These are phyloP conservation scores for Pichia sp. DNA, from an alignment of 1,139 yeast species.

Conservation along the genomic window DNA sequence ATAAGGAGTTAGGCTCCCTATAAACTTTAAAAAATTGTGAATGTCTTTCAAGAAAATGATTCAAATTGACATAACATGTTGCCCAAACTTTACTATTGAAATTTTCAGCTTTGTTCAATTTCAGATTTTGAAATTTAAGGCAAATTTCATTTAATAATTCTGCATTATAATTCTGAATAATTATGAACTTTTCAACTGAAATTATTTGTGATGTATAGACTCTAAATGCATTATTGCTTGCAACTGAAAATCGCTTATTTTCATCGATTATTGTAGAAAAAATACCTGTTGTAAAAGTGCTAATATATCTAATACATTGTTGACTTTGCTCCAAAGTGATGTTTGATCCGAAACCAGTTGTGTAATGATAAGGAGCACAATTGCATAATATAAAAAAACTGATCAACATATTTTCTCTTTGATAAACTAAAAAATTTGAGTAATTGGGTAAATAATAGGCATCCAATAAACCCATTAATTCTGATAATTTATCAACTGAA, in stretches of 20 bases:
- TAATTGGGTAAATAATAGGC: slow-evolving; percentile 7
- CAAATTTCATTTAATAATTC: slow-evolving; percentile 2
- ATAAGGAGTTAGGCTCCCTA: slow-evolving; percentile 1
- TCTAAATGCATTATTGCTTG: neutral
- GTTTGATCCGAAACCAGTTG: slow-evolving; percentile 5
- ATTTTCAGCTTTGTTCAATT: neutral
- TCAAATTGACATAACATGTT: slow-evolving; percentile 8
- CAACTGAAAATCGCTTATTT: neutral
- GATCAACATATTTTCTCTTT: slow-evolving; percentile 5
- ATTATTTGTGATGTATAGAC: neutral
- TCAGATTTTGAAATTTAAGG: neutral
- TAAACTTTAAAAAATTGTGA: slow-evolving; percentile 1
- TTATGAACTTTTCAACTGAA: slow-evolving; percentile 1
- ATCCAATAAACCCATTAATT: slow-evolving; percentile 6
- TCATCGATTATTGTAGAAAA: slow-evolving; percentile 10
- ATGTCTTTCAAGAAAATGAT: slow-evolving; percentile 10
- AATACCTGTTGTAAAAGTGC: slow-evolving; percentile 11
- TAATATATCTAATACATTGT: slow-evolving; percentile 6
- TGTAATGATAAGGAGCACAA: slow-evolving; percentile 13
- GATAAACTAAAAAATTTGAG: neutral
- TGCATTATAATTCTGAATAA: slow-evolving; percentile 6
- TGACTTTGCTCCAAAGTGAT: slow-evolving; percentile 7
- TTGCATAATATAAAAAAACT: slow-evolving; percentile 3
- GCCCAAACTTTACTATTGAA: slow-evolving; percentile 2
- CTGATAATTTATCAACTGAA: neutral